A percentile compares a stretch with the other conserved stretches of the same genome.
phyloP scores from a whole-genome alignment of 73 alveolate genomes.

The Tetrahymena elliotti region DNA sequence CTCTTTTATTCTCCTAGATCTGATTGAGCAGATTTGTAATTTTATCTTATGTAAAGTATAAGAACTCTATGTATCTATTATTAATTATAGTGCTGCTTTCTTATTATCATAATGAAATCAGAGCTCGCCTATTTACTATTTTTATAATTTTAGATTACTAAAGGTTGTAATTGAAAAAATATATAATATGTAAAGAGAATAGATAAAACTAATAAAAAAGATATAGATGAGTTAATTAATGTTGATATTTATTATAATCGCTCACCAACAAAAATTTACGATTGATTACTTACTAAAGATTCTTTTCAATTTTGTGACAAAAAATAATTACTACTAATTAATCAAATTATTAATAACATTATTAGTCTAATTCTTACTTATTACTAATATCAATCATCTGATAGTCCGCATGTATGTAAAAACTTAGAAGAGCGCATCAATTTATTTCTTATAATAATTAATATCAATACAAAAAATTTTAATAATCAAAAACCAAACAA shows the following conservation, averaged over 20 bases:
- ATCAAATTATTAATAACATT: neutral
- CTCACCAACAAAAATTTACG: neutral
- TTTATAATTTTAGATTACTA: too few relatives aligned
- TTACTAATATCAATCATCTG: neutral
- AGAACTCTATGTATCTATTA: neutral
- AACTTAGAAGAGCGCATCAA: neutral
- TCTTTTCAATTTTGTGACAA: neutral
- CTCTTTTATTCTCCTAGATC: neutral
- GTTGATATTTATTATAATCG: neutral
- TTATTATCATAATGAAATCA: too few relatives aligned
- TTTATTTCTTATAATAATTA: neutral
- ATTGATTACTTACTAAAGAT: neutral
- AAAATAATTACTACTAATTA: neutral
- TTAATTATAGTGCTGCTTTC: neutral
- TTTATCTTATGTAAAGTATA: neutral
- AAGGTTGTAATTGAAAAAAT: neutral
- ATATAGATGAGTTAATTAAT: neutral
- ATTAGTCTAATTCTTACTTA: neutral
- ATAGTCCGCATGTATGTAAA: neutral
- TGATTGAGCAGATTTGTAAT: neutral
- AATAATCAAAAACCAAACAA: neutral
- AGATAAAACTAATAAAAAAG: neutral
- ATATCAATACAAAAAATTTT: neutral
- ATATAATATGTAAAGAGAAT: neutral
- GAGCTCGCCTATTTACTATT: neutral